Base-by-base conservation (phyloP, 192 early-diverging fungal genomes). In the Gaertneriomyces semiglobifer region DNA sequence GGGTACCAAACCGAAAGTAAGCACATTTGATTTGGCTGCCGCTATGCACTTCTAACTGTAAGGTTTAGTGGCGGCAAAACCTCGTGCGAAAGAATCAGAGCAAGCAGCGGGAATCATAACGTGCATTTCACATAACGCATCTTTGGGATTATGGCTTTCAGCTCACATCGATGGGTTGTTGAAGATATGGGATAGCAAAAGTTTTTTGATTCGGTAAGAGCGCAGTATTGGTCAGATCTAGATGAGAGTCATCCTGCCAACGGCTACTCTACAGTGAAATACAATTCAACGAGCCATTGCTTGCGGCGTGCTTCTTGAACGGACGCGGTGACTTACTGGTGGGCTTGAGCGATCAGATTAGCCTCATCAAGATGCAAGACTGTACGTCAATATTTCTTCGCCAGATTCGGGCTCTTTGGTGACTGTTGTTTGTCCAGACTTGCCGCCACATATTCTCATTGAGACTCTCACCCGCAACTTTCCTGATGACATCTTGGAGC, bases 221-320 rank as follows among this genome's bases (percentile, higher is more conserved):
- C 6, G 47, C 11, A n/a, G 1, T 12, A 3, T 63, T 80, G 44
- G 48, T 73, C 8, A 39, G 74, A 62, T 72, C 39, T n/a, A 44
- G 40, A 19, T 16, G 40, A 45, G 20, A 11, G 25, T n/a, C 55
- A n/a, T 48, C 44, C 5, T 61, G n/a, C 16, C 25, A 61, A 7
- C 39, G 44, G 39, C 41, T 44, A 46, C 64, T 18, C 10, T 43
- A 18, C 60, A 80, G 80, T 46, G 82, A 84, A 60, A 78, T 84
- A 9, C 82, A 84, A 63, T 84, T 84, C 60, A 78, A 74, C 57
- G 82, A 81, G 10, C 43, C 73, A 5, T 38, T 84, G 4, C 61
- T 20, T 10, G 56, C 78, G 4, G 46, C 81, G 4, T 58, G 50
- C 19, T 81, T 84, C 64, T 66, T 53, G 19, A 84, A 84, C 55